Evolutionary conservation across 352 stramenopile genomes (phyloP), one percentile per base, ranked within the genome.

Genomic region (Phytophthora palmivora): DNA sequence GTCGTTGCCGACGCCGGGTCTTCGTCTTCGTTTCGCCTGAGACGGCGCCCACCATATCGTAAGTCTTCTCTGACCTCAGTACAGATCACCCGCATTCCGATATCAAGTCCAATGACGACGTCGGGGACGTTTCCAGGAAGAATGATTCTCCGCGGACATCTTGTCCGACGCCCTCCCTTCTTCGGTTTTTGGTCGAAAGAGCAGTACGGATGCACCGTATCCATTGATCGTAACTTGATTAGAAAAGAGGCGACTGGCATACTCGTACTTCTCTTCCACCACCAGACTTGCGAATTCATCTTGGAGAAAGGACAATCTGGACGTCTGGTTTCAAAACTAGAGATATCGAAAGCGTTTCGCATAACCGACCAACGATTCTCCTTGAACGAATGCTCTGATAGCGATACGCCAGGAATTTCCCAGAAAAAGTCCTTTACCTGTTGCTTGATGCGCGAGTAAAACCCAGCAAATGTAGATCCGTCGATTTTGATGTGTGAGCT

Each of bases 211-310:
- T 0, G 63, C 51, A 34, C 47, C 24, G 33, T 72, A 72, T 0
- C 55, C 63, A 18, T 72, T 33, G 0, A 50, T 63, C 12, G 50
- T 63, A 4, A 61, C 24, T 39, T 67, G 45, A 37, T 67, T 67
- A 0, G 46, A 51, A 16, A 67, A 64, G 39, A 72, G 45, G 14
- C 56, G 51, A 42, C 57, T 63, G 3, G 63, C 57, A 19, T 61
- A 43, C 4, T 58, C 36, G 9, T 62, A 59, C 41, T 72, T 61
- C 5, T 59, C 21, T 15, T 56, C 48, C 2, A 54, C 16, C 8
- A 12, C 19, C 37, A 70, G 19, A 1, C 36, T 0, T 8, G 11
- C 0, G 18, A 70, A 70, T 18, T 60, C 51, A 4, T 1, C 16
- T 63, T 63, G 30, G 37, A 12, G 1, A 71, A 15, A 11, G 24